phyloP scores from a whole-genome alignment of 768 basidiomycete genomes.

The Boletus reticuloceps region DNA sequence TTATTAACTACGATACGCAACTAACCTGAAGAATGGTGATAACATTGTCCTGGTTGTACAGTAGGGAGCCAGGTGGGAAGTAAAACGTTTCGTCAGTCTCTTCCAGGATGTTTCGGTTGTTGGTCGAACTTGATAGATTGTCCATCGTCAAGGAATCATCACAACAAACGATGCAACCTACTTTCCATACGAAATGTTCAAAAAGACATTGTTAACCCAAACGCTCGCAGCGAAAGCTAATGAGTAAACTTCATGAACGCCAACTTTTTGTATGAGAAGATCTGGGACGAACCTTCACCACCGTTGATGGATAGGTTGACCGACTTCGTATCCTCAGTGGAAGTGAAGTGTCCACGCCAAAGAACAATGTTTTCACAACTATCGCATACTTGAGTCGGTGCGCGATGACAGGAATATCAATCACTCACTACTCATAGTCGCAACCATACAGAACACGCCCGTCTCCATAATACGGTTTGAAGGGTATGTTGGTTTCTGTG shows the following conservation, averaged over 20 bases:
- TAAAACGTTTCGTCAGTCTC: slow-evolving; percentile 67
- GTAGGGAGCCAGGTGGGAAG: slow-evolving; percentile 58
- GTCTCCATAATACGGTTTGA: slow-evolving; percentile 68
- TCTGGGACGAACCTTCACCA: slow-evolving; percentile 53
- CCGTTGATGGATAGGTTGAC: slow-evolving; percentile 80
- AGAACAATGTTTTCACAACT: slow-evolving; percentile 83
- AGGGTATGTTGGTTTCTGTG: slow-evolving; percentile 70
- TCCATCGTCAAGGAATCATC: not conserved
- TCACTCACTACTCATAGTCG: slow-evolving; percentile 78
- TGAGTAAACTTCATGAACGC: not conserved
- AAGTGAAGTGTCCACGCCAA: slow-evolving; percentile 79
- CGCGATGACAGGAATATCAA: slow-evolving; percentile 2
- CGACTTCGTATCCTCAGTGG: slow-evolving; percentile 56
- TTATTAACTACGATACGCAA: not conserved
- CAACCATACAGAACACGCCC: slow-evolving; percentile 81
- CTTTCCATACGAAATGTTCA: slow-evolving; percentile 76
- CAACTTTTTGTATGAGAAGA: not conserved
- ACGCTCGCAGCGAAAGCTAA: slow-evolving; percentile 77
- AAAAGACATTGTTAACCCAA: slow-evolving; percentile 73
- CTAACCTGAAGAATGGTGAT: slow-evolving; percentile 73
- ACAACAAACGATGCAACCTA: slow-evolving; percentile 30
- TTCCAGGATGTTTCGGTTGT: slow-evolving; percentile 55
- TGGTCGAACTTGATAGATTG: slow-evolving; percentile 48
- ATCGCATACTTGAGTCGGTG: not conserved
- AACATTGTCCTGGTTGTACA: slow-evolving; percentile 60